A percentile compares a stretch with the other conserved stretches of the same genome.
Conservation (phyloP, 257 asterid species). For the Phtheirospermum japonicum region DNA sequence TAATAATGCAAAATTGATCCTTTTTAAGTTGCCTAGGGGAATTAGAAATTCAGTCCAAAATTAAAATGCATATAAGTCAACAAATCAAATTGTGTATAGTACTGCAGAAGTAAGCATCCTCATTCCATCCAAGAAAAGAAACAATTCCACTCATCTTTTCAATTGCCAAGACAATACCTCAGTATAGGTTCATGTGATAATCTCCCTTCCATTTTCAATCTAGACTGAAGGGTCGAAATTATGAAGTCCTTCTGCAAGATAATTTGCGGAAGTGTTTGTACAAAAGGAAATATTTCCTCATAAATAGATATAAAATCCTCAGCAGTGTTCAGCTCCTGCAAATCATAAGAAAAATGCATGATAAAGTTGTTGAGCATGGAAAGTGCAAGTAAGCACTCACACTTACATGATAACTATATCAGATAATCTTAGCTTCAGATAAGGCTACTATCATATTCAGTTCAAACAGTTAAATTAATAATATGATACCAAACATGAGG, state of each 20-base stretch:
- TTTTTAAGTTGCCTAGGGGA: not conserved
- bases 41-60: not conserved
- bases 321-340: conserved; percentile 92
- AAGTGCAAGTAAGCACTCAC: too few species aligned
- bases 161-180: conserved; percentile 44
- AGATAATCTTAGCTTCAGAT: too few species aligned
- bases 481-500: too few species aligned
- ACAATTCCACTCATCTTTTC: not conserved
- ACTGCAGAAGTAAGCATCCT: not conserved
- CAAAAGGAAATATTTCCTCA: conserved; percentile 75
- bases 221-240: conserved; percentile 51
- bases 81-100: conserved; percentile 5
- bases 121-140: conserved; percentile 14
- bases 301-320: conserved; percentile 86
- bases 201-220: conserved; percentile 68
- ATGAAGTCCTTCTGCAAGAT: conserved; percentile 76
- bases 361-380: too few species aligned
- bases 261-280: conserved; percentile 88
- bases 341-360: conserved; percentile 16
- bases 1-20: conserved; percentile 4
- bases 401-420: too few species aligned
- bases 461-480: too few species aligned
- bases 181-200: conserved; percentile 79
- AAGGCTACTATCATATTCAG: too few species aligned
- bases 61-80: not conserved